Percentiles rank a stretch among this genome's conserved stretches.
These are phyloP conservation scores for Carex pumila DNA, from an alignment of 176 grass and related monocot species.

Conservation along the genomic window DNA sequence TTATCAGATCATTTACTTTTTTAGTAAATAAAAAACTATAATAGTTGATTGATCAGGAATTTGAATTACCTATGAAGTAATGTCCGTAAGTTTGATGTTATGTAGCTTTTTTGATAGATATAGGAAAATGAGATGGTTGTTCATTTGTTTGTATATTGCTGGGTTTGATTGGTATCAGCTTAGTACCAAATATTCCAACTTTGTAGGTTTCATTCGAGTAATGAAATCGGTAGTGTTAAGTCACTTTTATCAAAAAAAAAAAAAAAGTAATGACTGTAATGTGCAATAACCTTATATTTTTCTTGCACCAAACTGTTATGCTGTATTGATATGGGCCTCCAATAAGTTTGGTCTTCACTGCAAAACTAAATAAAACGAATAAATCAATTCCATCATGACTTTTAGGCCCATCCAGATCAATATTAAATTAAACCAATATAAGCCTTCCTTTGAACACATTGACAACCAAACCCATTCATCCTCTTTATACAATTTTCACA, in stretches of 20 bases:
- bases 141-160: too few species aligned
- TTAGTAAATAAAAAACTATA: neutral
- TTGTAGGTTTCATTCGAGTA: too few species aligned
- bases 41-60: neutral
- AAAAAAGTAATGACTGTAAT: too few species aligned
- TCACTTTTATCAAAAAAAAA: too few species aligned
- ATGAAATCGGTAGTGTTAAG: too few species aligned
- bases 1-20: neutral
- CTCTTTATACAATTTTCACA: neutral
- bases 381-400: neutral
- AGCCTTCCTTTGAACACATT: neutral
- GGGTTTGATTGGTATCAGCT: too few species aligned
- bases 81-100: too few species aligned
- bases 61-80: neutral
- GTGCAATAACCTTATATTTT: neutral
- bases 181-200: too few species aligned
- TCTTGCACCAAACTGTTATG: neutral
- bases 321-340: neutral
- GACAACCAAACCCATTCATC: neutral
- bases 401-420: neutral
- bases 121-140: too few species aligned
- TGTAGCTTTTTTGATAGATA: too few species aligned
- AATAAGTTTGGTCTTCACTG: neutral
- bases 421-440: neutral
- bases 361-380: neutral